phyloP scores from a whole-genome alignment of 208 protist species.

The Wallacemonas sp. region DNA sequence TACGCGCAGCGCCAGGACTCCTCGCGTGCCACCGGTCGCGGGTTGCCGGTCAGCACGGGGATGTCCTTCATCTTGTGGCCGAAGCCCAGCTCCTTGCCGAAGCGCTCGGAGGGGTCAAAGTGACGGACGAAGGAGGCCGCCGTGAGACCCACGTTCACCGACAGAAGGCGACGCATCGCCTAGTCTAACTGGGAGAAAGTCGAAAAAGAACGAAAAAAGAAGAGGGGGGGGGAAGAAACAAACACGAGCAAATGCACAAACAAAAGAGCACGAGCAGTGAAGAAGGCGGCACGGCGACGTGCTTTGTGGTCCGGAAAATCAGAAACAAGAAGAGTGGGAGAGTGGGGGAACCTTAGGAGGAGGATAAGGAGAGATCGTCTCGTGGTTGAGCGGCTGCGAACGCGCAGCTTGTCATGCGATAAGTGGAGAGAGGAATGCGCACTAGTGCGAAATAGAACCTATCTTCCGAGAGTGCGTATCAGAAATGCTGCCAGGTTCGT shows the following conservation, averaged over 20 bases:
- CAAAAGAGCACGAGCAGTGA: too few species aligned
- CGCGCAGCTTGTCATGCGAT: too few species aligned
- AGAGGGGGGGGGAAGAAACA: constrained; percentile 15
- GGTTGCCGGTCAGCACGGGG: constrained; percentile 86
- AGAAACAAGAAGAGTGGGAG: background rate
- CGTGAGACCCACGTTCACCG: background rate
- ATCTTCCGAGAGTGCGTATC: too few species aligned
- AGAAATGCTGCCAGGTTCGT: too few species aligned
- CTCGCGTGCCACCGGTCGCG: constrained; percentile 71
- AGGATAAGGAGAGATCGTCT: background rate
- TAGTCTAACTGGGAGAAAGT: background rate
- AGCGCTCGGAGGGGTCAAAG: constrained; percentile 68
- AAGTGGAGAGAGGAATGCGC: too few species aligned
- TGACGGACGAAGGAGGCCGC: constrained; percentile 18
- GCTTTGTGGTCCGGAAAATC: background rate
- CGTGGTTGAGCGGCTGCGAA: too few species aligned
- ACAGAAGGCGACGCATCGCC: constrained; percentile 8
- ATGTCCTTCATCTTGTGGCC: constrained; percentile 88
- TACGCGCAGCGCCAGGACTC: constrained; percentile 83
- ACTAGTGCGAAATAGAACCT: too few species aligned
- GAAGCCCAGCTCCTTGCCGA: constrained; percentile 85
- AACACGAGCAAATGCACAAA: too few species aligned
- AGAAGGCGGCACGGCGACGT: constrained; percentile 21
- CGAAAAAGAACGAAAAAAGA: background rate
- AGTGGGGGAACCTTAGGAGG: background rate